These are phyloP conservation scores for Hortaea werneckii DNA, from an alignment of 2,329 filamentous ascomycete genomes.

Conservation along the genomic window DNA sequence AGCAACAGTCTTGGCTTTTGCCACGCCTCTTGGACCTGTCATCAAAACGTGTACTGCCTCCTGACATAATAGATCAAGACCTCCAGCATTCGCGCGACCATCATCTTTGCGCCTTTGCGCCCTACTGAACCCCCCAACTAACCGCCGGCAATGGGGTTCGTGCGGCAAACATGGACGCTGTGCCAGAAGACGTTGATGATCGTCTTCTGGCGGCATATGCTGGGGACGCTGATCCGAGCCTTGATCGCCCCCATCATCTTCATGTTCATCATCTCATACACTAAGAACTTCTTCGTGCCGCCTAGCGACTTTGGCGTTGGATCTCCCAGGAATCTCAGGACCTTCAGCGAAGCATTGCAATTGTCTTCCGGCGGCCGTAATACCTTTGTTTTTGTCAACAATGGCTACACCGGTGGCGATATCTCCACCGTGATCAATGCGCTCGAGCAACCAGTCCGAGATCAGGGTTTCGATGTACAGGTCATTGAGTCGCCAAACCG, in stretches of 20 bases:
- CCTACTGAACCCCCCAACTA: not conserved
- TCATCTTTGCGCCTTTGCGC: no score
- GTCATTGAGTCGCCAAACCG: constrained; percentile 47
- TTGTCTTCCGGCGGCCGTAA: constrained; percentile 49
- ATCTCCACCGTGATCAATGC: constrained; percentile 61
- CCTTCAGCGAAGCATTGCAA: constrained; percentile 53
- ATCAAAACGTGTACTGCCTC: not conserved
- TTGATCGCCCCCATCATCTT: constrained; percentile 46
- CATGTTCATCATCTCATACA: constrained; percentile 36
- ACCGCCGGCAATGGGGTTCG: constrained; percentile 15
- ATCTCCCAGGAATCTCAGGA: constrained; percentile 48
- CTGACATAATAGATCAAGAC: not conserved
- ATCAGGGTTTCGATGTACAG: constrained; percentile 46
- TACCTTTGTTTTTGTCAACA: constrained; percentile 71
- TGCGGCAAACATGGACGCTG: constrained; percentile 45
- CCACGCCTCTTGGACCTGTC: not conserved
- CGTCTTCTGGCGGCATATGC: constrained; percentile 43
- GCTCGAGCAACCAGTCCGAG: constrained; percentile 48
- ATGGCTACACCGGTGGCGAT: constrained; percentile 54
- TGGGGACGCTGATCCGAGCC: constrained; percentile 45
- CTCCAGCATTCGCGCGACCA: not conserved
- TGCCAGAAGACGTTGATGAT: constrained; percentile 48
- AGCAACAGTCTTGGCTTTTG: not conserved
- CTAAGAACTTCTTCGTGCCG: constrained; percentile 73
- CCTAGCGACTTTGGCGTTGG: constrained; percentile 68